These are phyloP conservation scores for Pochonia chlamydosporia DNA, from an alignment of 2,329 filamentous ascomycete genomes.

Conservation along the genomic window DNA sequence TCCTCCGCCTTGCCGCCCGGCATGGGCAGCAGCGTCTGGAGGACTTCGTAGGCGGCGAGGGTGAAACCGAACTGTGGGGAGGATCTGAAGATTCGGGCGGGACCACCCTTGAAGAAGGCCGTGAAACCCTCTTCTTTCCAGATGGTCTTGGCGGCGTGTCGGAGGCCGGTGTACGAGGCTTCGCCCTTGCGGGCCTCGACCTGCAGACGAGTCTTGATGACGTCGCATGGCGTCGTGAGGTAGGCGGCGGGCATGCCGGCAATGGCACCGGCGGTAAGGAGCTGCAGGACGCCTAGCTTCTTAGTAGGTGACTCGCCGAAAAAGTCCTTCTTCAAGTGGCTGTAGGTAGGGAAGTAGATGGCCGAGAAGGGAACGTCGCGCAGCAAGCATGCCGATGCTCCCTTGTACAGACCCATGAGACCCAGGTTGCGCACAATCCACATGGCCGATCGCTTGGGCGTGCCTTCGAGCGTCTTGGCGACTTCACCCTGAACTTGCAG, in stretches of 20 bases:
- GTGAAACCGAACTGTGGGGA: conserved; percentile 98
- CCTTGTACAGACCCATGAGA: conserved; percentile 93
- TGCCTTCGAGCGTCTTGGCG: conserved; percentile 75
- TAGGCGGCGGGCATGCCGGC: conserved; percentile 89
- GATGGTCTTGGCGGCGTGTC: conserved; percentile 80
- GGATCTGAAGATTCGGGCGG: conserved; percentile 88
- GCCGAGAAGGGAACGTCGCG: conserved; percentile 97
- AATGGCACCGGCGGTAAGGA: conserved; percentile 91
- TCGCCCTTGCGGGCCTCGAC: conserved; percentile 97
- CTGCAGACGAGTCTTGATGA: conserved; percentile 98
- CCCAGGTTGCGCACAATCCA: conserved; percentile 97
- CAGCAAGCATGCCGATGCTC: conserved; percentile 86
- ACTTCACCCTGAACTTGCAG: conserved; percentile 96
- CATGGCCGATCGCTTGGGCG: conserved; percentile 85
- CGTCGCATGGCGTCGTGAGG: conserved; percentile 93
- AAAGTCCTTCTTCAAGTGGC: conserved; percentile 83
- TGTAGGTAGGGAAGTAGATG: conserved; percentile 98
- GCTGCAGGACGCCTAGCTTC: conserved; percentile 83
- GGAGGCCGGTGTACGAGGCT: conserved; percentile 75
- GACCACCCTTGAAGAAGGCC: conserved; percentile 98
- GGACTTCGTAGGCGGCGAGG: conserved; percentile 86
- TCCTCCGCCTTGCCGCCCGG: conserved; percentile 56
- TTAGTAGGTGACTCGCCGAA: conserved; percentile 87
- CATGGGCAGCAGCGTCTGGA: conserved; percentile 70
- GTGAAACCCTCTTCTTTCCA: conserved; percentile 87